Evolutionary conservation across 2,329 filamentous ascomycete species (phyloP).

Genomic region (Aspergillus tanneri): DNA sequence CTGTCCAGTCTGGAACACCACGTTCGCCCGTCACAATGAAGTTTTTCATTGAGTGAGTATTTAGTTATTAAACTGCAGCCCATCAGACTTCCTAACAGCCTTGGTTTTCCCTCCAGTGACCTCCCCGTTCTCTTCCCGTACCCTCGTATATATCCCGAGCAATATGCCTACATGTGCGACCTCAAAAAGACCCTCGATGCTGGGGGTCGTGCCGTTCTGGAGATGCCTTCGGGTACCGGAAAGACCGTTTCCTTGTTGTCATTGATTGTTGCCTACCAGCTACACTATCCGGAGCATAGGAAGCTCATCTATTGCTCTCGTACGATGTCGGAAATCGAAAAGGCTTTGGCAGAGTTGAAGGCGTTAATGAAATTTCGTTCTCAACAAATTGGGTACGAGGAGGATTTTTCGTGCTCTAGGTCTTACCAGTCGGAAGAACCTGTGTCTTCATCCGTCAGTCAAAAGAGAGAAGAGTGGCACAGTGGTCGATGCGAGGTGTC

Average conservation of each 20-base stretch:
- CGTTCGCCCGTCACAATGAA: constrained; percentile 58
- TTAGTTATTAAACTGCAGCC: neutral
- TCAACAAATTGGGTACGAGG: constrained; percentile 81
- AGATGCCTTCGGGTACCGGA: constrained; percentile 98
- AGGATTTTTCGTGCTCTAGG: constrained; percentile 93
- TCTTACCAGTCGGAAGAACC: constrained; percentile 91
- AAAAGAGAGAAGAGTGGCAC: constrained; percentile 94
- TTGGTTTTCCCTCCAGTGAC: constrained; percentile 47
- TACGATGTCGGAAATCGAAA: constrained; percentile 99
- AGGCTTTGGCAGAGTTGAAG: constrained; percentile 87
- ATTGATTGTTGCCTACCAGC: constrained; percentile 94
- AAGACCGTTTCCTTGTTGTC: constrained; percentile 96
- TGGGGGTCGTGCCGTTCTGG: constrained; percentile 90
- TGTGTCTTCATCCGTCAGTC: constrained; percentile 93
- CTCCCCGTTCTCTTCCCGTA: constrained; percentile 72
- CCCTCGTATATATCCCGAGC: constrained; percentile 70
- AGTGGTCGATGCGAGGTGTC: constrained; percentile 91
- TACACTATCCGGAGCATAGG: constrained; percentile 85
- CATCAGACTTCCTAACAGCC: constrained; percentile 8
- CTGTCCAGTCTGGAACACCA: constrained; percentile 16
- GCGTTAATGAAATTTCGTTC: constrained; percentile 92
- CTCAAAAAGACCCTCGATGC: constrained; percentile 87
- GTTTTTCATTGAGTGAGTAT: constrained; percentile 71
- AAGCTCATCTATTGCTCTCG: constrained; percentile 99
- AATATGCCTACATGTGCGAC: constrained; percentile 81